Conservation (phyloP, 2,329 filamentous ascomycete species). For the Colletotrichum sublineola region DNA sequence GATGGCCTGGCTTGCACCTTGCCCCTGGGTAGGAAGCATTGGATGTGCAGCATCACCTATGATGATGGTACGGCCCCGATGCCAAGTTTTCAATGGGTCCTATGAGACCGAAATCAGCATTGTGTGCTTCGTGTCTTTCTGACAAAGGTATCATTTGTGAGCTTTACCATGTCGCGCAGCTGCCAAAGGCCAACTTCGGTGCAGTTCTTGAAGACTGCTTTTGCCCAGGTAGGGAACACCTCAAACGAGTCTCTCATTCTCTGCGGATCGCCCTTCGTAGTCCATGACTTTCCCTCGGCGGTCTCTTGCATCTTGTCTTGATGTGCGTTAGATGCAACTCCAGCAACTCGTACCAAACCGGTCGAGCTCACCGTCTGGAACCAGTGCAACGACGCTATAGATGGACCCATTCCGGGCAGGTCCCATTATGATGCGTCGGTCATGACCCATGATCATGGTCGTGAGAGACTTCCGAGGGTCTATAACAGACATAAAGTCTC, state of each 20-base stretch:
- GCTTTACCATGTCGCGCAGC: constrained; percentile 53
- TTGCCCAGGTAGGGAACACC: constrained; percentile 58
- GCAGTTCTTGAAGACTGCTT: constrained; percentile 49
- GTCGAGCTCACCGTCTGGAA: constrained; percentile 52
- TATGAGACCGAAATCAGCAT: neutral
- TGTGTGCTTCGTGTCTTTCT: neutral
- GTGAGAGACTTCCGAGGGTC: constrained; percentile 56
- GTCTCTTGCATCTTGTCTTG: constrained; percentile 54
- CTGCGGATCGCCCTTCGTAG: constrained; percentile 51
- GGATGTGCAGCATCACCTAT: constrained; percentile 46
- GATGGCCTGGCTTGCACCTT: constrained; percentile 57
- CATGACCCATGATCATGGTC: constrained; percentile 60
- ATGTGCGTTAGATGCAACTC: neutral
- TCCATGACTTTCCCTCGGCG: constrained; percentile 55
- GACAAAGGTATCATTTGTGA: neutral
- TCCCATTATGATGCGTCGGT: constrained; percentile 60
- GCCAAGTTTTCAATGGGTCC: constrained; percentile 56
- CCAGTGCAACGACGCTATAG: constrained; percentile 59
- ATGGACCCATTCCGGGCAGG: constrained; percentile 56
- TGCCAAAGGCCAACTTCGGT: constrained; percentile 58
- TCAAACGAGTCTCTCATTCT: constrained; percentile 56
- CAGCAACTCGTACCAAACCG: too few species aligned
- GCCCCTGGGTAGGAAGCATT: constrained; percentile 56
- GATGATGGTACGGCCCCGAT: constrained; percentile 41
- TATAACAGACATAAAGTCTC: constrained; percentile 46